Base-by-base conservation (phyloP, 495 filamentous ascomycete species). In the Lepidopterella palustris region DNA sequence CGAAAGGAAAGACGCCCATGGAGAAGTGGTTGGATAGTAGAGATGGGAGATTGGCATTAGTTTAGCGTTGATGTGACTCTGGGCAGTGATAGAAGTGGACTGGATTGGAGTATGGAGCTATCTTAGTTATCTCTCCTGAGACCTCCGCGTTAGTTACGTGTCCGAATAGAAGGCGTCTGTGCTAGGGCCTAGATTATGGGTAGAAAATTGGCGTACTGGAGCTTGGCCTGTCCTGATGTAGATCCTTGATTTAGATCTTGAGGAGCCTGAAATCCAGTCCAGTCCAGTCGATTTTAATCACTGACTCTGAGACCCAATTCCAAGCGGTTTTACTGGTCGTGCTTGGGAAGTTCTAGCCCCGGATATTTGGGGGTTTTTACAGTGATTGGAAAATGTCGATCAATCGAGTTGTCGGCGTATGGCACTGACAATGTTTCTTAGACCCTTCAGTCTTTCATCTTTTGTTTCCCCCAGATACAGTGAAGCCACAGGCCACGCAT, bases 401-500 rank as follows among this genome's bases (percentile, higher is more conserved):
- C 25, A 54, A n/a, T 47, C 35, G 13, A 60, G 9, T 48, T 45
- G 58, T 28, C 31, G 35, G 15, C 26, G 20, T 31, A 84, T 76
- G 53, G 78, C 76, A 25, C 74, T 71, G 2, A 80, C 81, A 47
- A 89, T 75, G 63, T 72, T 66, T 53, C 68, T 74, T 60, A 91
- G 64, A 10, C 85, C 86, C 45, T 77, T 76, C 60, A 79, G 71
- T 59, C 87, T 73, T 69, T 80, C 75, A n/a, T 76, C 73, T 45
- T 71, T 67, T 23, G 76, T 79, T 45, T 76, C 74, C 52, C 81
- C 81, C 18, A 90, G 71, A 67, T 89, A 91, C 45, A 90, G 66
- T 29, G 77, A 79, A 15, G 83, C 87, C 25, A 92, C 83, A 13
- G 87, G 88, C 88, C 88, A 91, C 10, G 85, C 87, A 73, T 92